Evolutionary conservation across 2,329 filamentous ascomycete species (phyloP), one percentile per base, ranked within the genome.

Genomic region (Anisogramma anomala): DNA sequence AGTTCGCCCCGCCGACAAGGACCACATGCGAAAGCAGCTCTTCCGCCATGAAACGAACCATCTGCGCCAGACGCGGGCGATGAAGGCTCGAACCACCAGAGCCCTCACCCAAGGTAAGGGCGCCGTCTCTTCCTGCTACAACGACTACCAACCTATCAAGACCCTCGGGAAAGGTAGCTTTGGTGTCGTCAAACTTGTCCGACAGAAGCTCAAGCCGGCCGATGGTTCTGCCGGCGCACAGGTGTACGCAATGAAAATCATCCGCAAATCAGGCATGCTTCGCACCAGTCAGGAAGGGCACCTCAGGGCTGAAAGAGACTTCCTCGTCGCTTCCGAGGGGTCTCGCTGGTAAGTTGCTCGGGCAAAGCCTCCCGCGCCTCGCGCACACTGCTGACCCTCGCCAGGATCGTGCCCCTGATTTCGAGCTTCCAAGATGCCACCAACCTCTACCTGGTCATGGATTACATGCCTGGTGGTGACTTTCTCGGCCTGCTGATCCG

Each of bases 381-480:
- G 13, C 9, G 19, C 4, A 8, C 19, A 14, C 33, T 48, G 34
- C 50, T 36, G 14, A 49, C 41, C 20, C 25, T 14, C 18, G 13
- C 9, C 36, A 80, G 76, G 89, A 79, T 94, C 34, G 84, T 96
- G 2, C 84, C 88, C 1, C 66, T 98, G 26, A 73, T 94, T 37
- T 72, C 84, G 36, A 91, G 86, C 54, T 96, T 96, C 50, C 86
- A 96, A 58, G 91, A 96, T 57, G 66, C 74, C 26, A 72, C 74
- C 31, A 85, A 84, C 52, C 69, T 98, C 5, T 96, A 96, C 53
- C 74, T 98, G 5, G 83, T 95, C 39, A 95, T 96, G 87, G 88
- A 96, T 45, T 98, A 94, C 56, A 95, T 95, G 86, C 82, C 93
- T 2, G 91, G 89, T 0, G 89, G 91, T 0, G 89, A 98, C 57